phyloP scores from a whole-genome alignment of 1,284 basidiomycete genomes.

The Fistulina hepatica region DNA sequence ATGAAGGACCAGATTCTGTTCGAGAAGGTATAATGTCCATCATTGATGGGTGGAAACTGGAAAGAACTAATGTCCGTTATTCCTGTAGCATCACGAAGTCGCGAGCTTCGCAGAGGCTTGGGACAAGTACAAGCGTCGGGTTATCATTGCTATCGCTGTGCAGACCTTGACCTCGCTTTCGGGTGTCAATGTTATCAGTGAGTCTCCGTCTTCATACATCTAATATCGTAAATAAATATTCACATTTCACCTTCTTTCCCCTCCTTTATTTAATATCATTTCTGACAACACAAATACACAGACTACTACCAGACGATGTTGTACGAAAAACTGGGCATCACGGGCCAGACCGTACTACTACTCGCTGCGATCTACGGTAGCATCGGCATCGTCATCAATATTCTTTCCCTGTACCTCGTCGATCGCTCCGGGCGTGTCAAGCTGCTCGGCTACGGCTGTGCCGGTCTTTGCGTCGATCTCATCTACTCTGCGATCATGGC shows the following conservation, averaged over 20 bases:
- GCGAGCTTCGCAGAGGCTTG: conserved; percentile 10
- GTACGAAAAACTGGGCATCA: conserved; percentile 12
- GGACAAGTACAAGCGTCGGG: conserved; percentile 12
- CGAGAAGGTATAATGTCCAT: conserved; percentile 8
- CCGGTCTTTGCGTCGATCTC: conserved; percentile 9
- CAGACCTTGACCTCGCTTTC: conserved; percentile 13
- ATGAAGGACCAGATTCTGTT: conserved; percentile 14
- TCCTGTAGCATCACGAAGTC: conserved; percentile 10
- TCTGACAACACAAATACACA: neutral
- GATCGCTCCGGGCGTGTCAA: conserved; percentile 12
- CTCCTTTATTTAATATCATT: neutral
- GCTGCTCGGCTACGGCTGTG: conserved; percentile 9
- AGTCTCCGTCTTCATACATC: neutral
- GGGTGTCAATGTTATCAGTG: conserved; percentile 14
- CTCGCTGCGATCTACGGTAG: conserved; percentile 12
- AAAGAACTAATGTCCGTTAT: too few relatives aligned
- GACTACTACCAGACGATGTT: conserved; percentile 15
- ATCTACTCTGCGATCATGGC: conserved; percentile 14
- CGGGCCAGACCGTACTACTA: conserved; percentile 11
- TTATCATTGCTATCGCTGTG: conserved; percentile 12
- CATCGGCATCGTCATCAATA: conserved; percentile 9
- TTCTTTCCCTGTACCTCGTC: conserved; percentile 8
- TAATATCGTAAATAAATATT: neutral
- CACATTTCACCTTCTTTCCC: neutral
- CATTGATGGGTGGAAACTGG: neutral